phyloP scores from a whole-genome alignment of 495 filamentous ascomycete genomes.

The Neurospora sp. region DNA sequence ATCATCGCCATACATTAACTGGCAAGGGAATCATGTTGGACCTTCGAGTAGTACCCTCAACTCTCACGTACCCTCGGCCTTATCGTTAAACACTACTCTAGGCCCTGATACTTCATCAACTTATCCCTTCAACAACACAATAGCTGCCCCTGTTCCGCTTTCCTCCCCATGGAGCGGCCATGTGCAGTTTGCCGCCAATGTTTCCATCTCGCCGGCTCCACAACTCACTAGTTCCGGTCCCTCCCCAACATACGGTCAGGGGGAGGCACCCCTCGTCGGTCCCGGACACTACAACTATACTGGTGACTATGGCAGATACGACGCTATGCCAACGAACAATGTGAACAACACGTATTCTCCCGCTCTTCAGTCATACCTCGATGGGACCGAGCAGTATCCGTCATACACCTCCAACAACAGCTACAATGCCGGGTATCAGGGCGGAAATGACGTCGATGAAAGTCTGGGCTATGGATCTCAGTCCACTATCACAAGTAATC shows the following conservation, averaged over 20 bases:
- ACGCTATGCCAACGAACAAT: neutral
- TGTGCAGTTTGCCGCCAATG: neutral
- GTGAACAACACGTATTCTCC: neutral
- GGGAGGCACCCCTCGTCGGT: neutral
- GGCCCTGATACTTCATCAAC: neutral
- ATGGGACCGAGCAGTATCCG: neutral
- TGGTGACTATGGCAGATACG: neutral
- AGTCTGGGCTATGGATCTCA: neutral
- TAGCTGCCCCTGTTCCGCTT: neutral
- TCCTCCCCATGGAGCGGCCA: neutral
- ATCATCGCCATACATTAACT: neutral
- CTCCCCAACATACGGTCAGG: neutral
- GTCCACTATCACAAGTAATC: neutral
- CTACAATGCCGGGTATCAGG: neutral
- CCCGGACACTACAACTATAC: neutral
- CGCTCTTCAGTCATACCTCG: neutral
- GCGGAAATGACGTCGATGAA: neutral
- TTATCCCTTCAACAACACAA: neutral
- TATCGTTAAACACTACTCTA: neutral
- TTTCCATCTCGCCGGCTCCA: neutral
- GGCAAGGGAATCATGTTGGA: neutral
- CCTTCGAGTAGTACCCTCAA: neutral
- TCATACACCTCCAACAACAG: neutral
- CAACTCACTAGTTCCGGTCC: neutral
- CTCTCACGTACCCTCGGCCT: neutral